Evolutionary conservation across 1,284 basidiomycete species (phyloP).

Genomic region (Papiliotrema flavescens): DNA sequence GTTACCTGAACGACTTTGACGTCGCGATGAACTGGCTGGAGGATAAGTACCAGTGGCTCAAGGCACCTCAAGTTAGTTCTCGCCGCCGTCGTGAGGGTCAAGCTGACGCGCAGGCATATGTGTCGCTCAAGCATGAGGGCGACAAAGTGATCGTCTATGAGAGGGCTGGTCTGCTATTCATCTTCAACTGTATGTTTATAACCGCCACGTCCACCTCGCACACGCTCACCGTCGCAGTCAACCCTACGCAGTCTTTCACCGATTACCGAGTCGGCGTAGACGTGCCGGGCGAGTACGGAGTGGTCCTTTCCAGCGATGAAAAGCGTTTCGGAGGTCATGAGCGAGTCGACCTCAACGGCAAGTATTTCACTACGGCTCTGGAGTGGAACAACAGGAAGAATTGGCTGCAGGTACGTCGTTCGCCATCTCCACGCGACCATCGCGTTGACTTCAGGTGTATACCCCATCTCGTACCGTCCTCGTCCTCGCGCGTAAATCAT

Average conservation of each 20-base stretch:
- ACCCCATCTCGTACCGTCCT: slow-evolving; percentile 70
- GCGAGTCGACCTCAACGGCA: slow-evolving; percentile 64
- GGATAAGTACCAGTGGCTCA: slow-evolving; percentile 76
- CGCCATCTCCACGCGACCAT: neutral
- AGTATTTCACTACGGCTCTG: slow-evolving; percentile 77
- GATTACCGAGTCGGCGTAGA: slow-evolving; percentile 93
- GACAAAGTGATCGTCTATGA: slow-evolving; percentile 95
- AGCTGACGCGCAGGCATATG: slow-evolving; percentile 61
- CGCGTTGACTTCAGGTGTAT: slow-evolving; percentile 59
- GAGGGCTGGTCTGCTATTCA: slow-evolving; percentile 83
- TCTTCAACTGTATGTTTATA: slow-evolving; percentile 84
- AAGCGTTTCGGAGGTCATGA: slow-evolving; percentile 84
- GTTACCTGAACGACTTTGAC: slow-evolving; percentile 90
- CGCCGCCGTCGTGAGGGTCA: neutral
- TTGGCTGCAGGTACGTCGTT: slow-evolving; percentile 65
- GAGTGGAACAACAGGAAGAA: slow-evolving; percentile 91
- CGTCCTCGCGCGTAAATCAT: slow-evolving; percentile 54
- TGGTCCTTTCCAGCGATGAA: slow-evolving; percentile 81
- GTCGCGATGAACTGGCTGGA: slow-evolving; percentile 87
- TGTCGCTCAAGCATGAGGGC: slow-evolving; percentile 85
- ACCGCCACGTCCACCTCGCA: no score
- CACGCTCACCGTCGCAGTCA: slow-evolving; percentile 51
- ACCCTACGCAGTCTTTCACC: slow-evolving; percentile 78
- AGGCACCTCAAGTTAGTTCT: slow-evolving; percentile 64
- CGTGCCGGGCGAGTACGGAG: slow-evolving; percentile 75